Evolutionary conservation across 2,329 filamentous ascomycete genomes (phyloP).

Genomic region (Berkeleyomyces rouxiae): DNA sequence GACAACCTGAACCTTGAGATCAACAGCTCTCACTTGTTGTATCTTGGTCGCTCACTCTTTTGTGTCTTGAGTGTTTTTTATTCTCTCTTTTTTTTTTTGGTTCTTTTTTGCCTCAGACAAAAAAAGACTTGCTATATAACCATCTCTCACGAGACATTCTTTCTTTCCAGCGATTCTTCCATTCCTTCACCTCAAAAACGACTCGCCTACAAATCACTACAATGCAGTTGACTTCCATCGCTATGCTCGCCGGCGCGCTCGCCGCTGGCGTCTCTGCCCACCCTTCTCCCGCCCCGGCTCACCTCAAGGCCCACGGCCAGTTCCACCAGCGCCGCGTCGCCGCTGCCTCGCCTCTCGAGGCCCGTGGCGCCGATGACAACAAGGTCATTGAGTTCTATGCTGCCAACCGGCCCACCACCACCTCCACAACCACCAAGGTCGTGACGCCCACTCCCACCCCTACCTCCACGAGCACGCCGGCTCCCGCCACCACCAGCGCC

Average conservation of each 20-base stretch:
- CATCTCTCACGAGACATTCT: constrained; percentile 1
- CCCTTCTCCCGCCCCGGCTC: constrained; percentile 22
- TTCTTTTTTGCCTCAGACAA: constrained; percentile 1
- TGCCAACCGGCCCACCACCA: constrained; percentile 20
- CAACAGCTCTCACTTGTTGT: not conserved
- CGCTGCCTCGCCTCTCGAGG: constrained; percentile 13
- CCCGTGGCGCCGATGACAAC: not conserved
- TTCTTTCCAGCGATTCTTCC: not conserved
- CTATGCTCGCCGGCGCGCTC: constrained; percentile 25
- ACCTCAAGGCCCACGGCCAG: constrained; percentile 22
- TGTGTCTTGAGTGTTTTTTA: not conserved
- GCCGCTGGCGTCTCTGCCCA: constrained; percentile 24
- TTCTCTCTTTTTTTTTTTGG: constrained; percentile 9
- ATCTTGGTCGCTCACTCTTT: not conserved
- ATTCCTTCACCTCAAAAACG: not conserved
- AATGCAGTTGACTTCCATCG: constrained; percentile 27
- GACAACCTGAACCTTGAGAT: not conserved
- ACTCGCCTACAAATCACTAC: constrained; percentile 12
- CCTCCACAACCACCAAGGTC: constrained; percentile 13
- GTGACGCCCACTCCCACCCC: constrained; percentile 3
- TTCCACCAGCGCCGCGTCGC: constrained; percentile 19
- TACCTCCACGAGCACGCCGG: constrained; percentile 11
- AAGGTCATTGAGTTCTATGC: constrained; percentile 20
- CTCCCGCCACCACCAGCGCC: not conserved
- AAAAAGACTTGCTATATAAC: constrained; percentile 1